Conservation (phyloP, 2,329 filamentous ascomycete genomes). For the Cercospora beticola region DNA sequence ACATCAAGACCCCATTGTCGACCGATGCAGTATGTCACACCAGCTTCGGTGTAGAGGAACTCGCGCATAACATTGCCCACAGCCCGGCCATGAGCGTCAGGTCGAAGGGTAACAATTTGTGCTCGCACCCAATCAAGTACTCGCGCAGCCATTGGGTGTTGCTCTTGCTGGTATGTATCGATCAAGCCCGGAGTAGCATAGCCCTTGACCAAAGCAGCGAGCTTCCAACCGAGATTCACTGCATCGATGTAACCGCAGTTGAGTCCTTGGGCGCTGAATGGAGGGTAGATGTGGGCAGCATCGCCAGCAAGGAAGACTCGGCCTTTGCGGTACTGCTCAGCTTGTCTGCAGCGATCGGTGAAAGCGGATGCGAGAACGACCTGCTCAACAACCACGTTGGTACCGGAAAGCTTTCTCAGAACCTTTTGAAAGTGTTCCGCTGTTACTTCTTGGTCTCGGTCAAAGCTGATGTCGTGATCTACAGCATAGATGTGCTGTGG, state of each 20-base stretch:
- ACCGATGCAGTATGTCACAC: not conserved
- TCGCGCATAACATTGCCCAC: not conserved
- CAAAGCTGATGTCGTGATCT: not conserved
- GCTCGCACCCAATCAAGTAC: conserved; percentile 2
- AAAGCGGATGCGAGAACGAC: not conserved
- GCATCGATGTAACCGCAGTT: conserved; percentile 42
- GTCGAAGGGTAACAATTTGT: not conserved
- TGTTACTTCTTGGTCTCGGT: not conserved
- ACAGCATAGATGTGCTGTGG: not conserved
- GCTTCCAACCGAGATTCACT: conserved; percentile 39
- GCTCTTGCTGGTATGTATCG: conserved; percentile 8
- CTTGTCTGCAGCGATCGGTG: not conserved
- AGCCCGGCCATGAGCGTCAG: not conserved
- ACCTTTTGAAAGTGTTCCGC: not conserved
- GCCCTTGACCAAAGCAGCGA: conserved; percentile 5
- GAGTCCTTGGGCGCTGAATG: conserved; percentile 42
- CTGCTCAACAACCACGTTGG: not conserved
- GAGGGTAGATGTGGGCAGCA: conserved; percentile 39
- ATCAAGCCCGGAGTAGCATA: not conserved
- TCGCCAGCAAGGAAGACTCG: conserved; percentile 37
- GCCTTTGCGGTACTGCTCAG: not conserved
- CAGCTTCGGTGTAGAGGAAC: not conserved
- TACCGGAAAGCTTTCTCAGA: not conserved
- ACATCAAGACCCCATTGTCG: not conserved
- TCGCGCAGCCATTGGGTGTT: not conserved